Evolutionary conservation across 176 grass and related monocot species (phyloP), one percentile per base, ranked within the genome.

Genomic region (Leersia perrieri): DNA sequence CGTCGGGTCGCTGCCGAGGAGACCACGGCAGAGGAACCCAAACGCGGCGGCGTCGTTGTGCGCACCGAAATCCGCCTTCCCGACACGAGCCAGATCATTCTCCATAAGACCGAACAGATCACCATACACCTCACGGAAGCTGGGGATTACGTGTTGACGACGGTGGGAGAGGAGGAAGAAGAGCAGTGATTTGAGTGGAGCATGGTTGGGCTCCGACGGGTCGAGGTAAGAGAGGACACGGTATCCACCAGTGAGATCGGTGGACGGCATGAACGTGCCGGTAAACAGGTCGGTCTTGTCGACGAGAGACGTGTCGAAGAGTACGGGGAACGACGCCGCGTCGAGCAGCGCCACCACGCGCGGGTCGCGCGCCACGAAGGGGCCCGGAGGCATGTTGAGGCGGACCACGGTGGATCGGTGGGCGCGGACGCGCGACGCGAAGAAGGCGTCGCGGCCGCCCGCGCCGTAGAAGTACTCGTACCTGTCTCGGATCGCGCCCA

Each of bases 191-290:
- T 99, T 96, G 62, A 99, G 89, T 13, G 93, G 93, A 33, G 89
- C 97, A 83, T 99, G 97, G 75, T 80, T 81, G 22, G 93, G 77
- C 75, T 99, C 97, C 9, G 89, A 75, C 16, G 93, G 89, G 82
- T 99, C 97, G 32, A 99, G 79, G 90, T 96, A 96, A 39, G 97
- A 96, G 14, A 95, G 88, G 6, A 99, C 75, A 1, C 97, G 90
- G 84, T 86, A 90, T 34, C 93, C 93, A 15, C 97, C 97, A n/a
- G 93, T 99, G 81, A 99, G 79, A 3, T 95, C 87, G 63, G 97
- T 99, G 65, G 97, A 94, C 0, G 97, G 97, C 91, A 93, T 99
- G 89, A 86, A 99, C 60, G 97, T 99, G 58, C 97, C 97, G n/a
- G 93, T 99, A 84, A 99, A 99, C 27, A 99, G 87, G 78, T 99